These are phyloP conservation scores for Gomphus bonarii DNA, from an alignment of 1,284 basidiomycete genomes.

Conservation along the genomic window DNA sequence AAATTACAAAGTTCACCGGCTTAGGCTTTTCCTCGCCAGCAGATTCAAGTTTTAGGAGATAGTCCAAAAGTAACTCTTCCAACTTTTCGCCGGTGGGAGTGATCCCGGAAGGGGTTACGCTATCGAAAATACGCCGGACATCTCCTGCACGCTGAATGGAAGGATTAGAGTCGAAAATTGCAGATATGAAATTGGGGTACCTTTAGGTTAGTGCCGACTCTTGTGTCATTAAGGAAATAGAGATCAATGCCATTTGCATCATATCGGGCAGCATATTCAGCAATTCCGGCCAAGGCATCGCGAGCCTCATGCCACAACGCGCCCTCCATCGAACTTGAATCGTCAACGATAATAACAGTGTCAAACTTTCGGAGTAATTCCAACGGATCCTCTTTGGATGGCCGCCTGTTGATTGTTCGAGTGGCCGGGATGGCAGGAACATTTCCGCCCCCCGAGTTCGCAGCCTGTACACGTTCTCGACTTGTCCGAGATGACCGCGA, in stretches of 20 bases:
- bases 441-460: not conserved
- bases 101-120: constrained; percentile 31
- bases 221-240: constrained; percentile 33
- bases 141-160: constrained; percentile 19
- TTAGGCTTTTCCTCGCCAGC: constrained; percentile 22
- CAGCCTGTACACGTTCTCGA: not conserved
- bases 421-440: not conserved
- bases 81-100: constrained; percentile 43
- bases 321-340: constrained; percentile 46
- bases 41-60: constrained; percentile 33
- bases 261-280: constrained; percentile 31
- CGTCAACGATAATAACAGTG: constrained; percentile 46
- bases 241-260: constrained; percentile 42
- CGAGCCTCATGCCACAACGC: constrained; percentile 37
- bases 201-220: constrained; percentile 26
- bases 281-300: constrained; percentile 31
- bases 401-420: not conserved
- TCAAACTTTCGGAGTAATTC: constrained; percentile 19
- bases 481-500: not conserved
- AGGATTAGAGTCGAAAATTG: not conserved
- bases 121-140: constrained; percentile 32
- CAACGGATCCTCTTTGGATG: constrained; percentile 5
- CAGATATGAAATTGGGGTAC: constrained; percentile 15
- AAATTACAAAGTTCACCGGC: constrained; percentile 48
- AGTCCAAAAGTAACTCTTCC: constrained; percentile 34